Evolutionary conservation across 305 asterid species (phyloP).

Genomic region (Solanum hybrid): DNA sequence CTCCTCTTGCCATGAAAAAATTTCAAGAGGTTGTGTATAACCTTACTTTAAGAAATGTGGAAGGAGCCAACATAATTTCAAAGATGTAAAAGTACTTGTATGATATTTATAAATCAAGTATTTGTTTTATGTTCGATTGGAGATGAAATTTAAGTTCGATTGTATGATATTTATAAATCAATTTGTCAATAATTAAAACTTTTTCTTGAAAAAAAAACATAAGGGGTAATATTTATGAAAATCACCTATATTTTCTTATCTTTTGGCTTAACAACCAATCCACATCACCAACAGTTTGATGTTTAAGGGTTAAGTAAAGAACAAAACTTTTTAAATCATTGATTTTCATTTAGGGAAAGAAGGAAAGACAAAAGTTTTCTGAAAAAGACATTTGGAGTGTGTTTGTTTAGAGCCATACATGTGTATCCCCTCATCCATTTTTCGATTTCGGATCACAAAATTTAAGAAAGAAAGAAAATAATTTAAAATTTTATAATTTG

Average conservation of each 20-base stretch:
- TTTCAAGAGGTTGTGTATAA: too few relatives aligned
- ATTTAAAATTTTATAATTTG: too few relatives aligned
- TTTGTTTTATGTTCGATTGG: not conserved
- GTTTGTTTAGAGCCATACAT: not conserved
- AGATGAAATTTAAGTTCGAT: too few relatives aligned
- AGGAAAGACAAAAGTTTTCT: not conserved
- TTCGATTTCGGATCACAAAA: accelerated
- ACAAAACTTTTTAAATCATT: not conserved
- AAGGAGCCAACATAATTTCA: too few relatives aligned
- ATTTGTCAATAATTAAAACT: too few relatives aligned
- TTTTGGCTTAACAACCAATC: not conserved
- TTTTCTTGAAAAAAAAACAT: too few relatives aligned
- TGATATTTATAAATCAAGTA: not conserved
- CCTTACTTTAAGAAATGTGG: too few relatives aligned
- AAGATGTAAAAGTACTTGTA: not conserved
- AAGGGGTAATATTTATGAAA: too few relatives aligned
- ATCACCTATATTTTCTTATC: not conserved
- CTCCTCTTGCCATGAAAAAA: not conserved
- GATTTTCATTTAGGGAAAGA: not conserved
- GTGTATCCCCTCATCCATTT: not conserved
- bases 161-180: too few relatives aligned
- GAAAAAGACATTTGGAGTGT: not conserved
- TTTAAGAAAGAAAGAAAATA: too few relatives aligned
- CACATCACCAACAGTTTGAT: not conserved
- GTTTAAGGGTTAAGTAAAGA: not conserved